A percentile compares a stretch with the other conserved stretches of the same genome.
Conservation (phyloP, 148 eudicot genomes). For the Selenicereus undatus region DNA sequence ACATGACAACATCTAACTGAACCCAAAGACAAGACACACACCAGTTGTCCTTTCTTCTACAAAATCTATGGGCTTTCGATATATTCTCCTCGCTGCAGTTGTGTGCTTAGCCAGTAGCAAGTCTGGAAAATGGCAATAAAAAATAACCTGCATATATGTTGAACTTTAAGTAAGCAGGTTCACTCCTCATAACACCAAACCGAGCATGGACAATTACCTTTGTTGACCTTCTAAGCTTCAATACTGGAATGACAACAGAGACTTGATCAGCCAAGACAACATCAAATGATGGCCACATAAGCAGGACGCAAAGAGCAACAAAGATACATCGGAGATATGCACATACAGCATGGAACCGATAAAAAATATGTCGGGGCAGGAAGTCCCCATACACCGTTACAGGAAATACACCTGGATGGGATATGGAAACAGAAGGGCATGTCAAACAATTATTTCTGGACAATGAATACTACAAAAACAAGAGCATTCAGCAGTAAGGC, state of each 20-base stretch:
- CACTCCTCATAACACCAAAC: not conserved
- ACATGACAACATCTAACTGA: conserved; percentile 2
- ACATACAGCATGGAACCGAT: conserved; percentile 89
- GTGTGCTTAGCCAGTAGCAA: conserved; percentile 86
- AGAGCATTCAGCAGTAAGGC: conserved; percentile 1
- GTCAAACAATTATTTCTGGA: not conserved
- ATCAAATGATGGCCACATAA: conserved; percentile 83
- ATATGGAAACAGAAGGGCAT: not conserved
- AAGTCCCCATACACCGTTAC: conserved; percentile 89
- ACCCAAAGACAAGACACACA: conserved; percentile 33
- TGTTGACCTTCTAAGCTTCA: conserved; percentile 59
- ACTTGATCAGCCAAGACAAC: conserved; percentile 88
- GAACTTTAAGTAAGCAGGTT: not conserved
- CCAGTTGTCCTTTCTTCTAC: conserved; percentile 93
- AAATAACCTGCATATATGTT: conserved; percentile 59
- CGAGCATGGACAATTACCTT: conserved; percentile 44
- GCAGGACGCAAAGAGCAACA: conserved; percentile 73
- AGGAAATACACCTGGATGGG: conserved; percentile 59
- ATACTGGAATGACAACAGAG: conserved; percentile 70
- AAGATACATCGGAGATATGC: conserved; percentile 87
- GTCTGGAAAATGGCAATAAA: conserved; percentile 98
- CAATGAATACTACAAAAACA: not conserved
- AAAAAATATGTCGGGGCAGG: conserved; percentile 80
- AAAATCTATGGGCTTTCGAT: conserved; percentile 80
- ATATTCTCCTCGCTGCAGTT: conserved; percentile 65